A percentile compares a stretch with the other conserved stretches of the same genome.
phyloP scores from a whole-genome alignment of 805 yeast genomes.

The Dipodascus albidus region DNA sequence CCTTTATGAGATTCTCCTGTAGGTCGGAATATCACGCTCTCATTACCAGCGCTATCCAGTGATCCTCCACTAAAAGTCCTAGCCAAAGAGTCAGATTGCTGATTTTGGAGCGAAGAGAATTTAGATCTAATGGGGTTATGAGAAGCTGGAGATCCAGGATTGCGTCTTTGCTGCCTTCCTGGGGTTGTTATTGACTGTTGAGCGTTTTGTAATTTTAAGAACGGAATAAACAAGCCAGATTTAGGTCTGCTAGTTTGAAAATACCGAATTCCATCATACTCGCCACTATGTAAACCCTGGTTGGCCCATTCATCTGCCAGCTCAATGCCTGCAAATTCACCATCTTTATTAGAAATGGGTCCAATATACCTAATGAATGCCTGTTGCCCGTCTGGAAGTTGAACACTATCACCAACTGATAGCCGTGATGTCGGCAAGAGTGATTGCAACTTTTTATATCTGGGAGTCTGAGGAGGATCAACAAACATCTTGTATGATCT shows the following conservation, averaged over 20 bases:
- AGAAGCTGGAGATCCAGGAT: not conserved
- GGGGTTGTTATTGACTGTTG: not conserved
- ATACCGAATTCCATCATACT: conserved; percentile 56
- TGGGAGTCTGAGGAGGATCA: not conserved
- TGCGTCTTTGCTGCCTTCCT: not conserved
- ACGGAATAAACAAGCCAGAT: conserved; percentile 62
- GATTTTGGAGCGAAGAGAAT: not conserved
- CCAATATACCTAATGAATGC: conserved; percentile 69
- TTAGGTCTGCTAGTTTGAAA: conserved; percentile 50
- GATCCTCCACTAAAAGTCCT: conserved; percentile 1
- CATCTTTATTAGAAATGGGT: conserved; percentile 55
- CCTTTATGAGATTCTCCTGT: not conserved
- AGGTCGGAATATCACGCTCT: not conserved
- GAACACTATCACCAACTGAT: conserved; percentile 25
- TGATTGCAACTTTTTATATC: not conserved
- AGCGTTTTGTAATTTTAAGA: conserved; percentile 14
- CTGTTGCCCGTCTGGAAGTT: conserved; percentile 51
- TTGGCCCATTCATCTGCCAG: conserved; percentile 50
- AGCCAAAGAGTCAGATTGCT: not conserved
- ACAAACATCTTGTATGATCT: not conserved
- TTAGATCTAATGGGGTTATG: not conserved
- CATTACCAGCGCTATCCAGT: not conserved
- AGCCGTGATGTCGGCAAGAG: not conserved
- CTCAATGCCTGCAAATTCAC: conserved; percentile 82
- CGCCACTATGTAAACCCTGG: conserved; percentile 81